Base-by-base conservation (phyloP, 116 monocot genomes). In the Papilionanthe hybrid region DNA sequence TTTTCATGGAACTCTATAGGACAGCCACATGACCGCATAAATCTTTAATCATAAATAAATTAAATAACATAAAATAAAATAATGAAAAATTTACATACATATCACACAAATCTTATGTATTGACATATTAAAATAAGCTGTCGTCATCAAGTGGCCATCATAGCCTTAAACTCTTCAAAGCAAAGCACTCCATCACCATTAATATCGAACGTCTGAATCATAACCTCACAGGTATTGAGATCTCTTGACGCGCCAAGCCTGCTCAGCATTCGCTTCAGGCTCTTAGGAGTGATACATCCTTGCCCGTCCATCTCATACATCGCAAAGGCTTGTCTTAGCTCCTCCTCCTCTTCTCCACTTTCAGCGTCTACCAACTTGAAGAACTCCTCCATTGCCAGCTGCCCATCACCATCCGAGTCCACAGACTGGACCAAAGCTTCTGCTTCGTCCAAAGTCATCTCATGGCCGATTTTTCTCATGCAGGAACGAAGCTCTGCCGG, bases 401-500 rank as follows among this genome's bases (percentile, higher is more conserved):
- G 77, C 49, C 77, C 77, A 27, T 77, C 55, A 15, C 77, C 77
- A 27, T 77, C 77, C n/a, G n/a, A n/a, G n/a, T n/a, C n/a, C n/a
- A n/a, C n/a, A n/a, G n/a, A n/a, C n/a, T n/a, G n/a, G n/a, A n/a
- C n/a, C n/a, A n/a, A n/a, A n/a, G n/a, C n/a, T n/a, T n/a, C n/a
- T n/a, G 53, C 53, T 7, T 77, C 77, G 23, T 53, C 77, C 15
- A 8, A 8, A 0, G 55, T 1, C 28, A 77, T 8, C 27, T 77
- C 55, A 27, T 56, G 29, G 3, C 77, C 77, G 55, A 30, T 1
- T 27, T 12, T 56, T 1, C 28, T 13, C 53, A 77, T 23, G 29
- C 77, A 77, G 9, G 9, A 5, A 0, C 55, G 28, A 7, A 77
- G 77, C 53, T 77, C 53, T 0, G 50, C 10, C 6, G 77, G 4